Conservation (phyloP, 192 early-diverging fungal genomes). For the Coemansia sp. region DNA sequence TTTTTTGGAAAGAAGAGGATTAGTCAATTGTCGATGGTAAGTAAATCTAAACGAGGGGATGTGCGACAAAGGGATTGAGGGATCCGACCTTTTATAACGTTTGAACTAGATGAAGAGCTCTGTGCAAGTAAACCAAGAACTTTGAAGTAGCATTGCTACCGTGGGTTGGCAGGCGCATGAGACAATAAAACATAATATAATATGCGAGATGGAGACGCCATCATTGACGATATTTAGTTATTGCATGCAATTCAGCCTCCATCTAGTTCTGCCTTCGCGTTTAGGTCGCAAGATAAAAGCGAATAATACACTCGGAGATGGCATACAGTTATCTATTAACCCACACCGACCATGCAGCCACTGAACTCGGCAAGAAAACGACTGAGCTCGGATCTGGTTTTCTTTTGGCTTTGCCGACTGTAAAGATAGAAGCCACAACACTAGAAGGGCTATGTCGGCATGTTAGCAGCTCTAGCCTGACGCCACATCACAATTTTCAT, state of each 20-base stretch:
- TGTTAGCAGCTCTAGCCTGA: background rate
- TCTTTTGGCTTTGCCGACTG: background rate
- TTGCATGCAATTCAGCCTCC: constrained; percentile 16
- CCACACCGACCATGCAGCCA: constrained; percentile 1
- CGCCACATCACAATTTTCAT: background rate
- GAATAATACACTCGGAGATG: background rate
- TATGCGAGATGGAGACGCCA: constrained; percentile 29
- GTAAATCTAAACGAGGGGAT: background rate
- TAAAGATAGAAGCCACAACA: background rate
- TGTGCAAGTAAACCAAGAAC: background rate
- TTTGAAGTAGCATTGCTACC: background rate
- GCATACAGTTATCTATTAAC: background rate
- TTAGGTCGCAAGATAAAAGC: background rate
- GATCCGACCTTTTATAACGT: constrained; percentile 1
- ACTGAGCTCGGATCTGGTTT: background rate
- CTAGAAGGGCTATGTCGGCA: background rate
- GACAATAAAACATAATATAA: constrained; percentile 7
- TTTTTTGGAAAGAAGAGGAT: background rate
- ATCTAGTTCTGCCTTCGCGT: background rate
- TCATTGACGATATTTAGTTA: constrained; percentile 8
- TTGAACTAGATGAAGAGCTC: background rate
- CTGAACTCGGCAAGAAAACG: background rate
- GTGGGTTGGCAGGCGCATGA: background rate
- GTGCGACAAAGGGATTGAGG: background rate
- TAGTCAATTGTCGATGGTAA: constrained; percentile 3